phyloP scores from a whole-genome alignment of 1,284 basidiomycete species.

The Exobasidium cylindrosporum region DNA sequence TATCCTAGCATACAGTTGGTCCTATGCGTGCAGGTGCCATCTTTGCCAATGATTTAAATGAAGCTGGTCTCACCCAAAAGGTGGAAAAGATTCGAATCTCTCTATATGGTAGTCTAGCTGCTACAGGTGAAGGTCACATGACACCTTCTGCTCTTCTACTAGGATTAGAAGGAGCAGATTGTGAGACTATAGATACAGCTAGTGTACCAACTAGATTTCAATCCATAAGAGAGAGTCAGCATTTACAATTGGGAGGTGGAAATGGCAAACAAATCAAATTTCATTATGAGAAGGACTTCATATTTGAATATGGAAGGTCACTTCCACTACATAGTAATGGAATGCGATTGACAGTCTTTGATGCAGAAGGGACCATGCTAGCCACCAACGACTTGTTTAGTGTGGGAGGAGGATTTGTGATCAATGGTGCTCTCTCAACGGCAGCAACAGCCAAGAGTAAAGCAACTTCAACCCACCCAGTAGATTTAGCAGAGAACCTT shows the following conservation, averaged over 20 bases:
- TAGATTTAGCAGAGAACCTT: slow-evolving; percentile 80
- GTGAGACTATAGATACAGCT: slow-evolving; percentile 75
- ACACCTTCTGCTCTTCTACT: slow-evolving; percentile 89
- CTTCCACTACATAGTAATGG: slow-evolving; percentile 61
- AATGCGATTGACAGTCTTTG: slow-evolving; percentile 85
- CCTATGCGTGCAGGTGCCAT: slow-evolving; percentile 90
- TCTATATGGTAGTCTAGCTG: slow-evolving; percentile 65
- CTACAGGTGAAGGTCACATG: slow-evolving; percentile 82
- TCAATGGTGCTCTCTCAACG: slow-evolving; percentile 49
- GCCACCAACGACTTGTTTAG: slow-evolving; percentile 91
- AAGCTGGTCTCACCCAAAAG: slow-evolving; percentile 70
- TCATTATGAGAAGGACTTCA: slow-evolving; percentile 19
- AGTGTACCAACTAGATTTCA: slow-evolving; percentile 68
- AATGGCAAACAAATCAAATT: slow-evolving; percentile 13
- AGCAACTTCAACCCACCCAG: slow-evolving; percentile 26
- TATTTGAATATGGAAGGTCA: slow-evolving; percentile 73
- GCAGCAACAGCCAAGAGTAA: slow-evolving; percentile 11
- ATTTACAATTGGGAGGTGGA: slow-evolving; percentile 63
- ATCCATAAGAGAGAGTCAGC: slow-evolving; percentile 67
- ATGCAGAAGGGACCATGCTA: slow-evolving; percentile 73
- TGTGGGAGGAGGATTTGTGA: slow-evolving; percentile 51
- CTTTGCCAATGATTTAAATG: slow-evolving; percentile 68
- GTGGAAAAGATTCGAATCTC: slow-evolving; percentile 77
- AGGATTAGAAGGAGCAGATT: slow-evolving; percentile 72
- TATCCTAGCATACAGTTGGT: slow-evolving; percentile 67